phyloP scores from a whole-genome alignment of 2,329 filamentous ascomycete species.

The Tolypocladium sp. region DNA sequence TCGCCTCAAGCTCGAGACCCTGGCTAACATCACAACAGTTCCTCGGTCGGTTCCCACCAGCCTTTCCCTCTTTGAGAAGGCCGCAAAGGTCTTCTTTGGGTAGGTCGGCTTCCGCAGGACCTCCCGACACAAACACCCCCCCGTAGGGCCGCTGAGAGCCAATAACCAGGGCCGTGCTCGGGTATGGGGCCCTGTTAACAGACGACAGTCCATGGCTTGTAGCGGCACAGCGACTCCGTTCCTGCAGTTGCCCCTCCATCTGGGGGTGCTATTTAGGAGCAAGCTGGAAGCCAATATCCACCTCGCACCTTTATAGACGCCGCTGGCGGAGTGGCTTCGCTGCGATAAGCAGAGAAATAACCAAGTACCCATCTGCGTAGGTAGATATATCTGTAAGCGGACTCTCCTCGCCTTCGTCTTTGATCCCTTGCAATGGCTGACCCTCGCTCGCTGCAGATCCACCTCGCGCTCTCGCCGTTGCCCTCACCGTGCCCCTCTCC shows the following conservation, averaged over 20 bases:
- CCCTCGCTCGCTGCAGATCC: conserved; percentile 3
- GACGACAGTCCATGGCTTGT: background rate
- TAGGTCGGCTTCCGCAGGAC: too few relatives aligned
- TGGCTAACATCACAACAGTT: too few relatives aligned
- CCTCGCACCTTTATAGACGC: background rate
- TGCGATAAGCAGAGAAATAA: background rate
- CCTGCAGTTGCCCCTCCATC: background rate
- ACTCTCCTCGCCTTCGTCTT: background rate
- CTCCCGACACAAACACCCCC: too few relatives aligned
- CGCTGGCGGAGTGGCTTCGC: background rate
- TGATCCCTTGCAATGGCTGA: background rate
- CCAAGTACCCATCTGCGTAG: background rate
- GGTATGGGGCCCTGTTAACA: background rate
- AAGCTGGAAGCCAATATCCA: background rate
- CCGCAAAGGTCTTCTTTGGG: too few relatives aligned
- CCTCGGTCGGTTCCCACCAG: too few relatives aligned
- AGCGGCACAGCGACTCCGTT: background rate
- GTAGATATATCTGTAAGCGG: background rate
- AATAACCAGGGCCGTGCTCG: background rate
- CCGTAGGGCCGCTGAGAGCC: too few relatives aligned
- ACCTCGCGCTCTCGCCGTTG: conserved; percentile 4
- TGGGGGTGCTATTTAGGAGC: background rate
- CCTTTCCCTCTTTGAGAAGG: too few relatives aligned
- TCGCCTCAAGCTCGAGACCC: too few relatives aligned
- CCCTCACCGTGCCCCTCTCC: conserved; percentile 1